phyloP scores from a whole-genome alignment of 2,329 filamentous ascomycete species.

The Scedosporium dehoogii region DNA sequence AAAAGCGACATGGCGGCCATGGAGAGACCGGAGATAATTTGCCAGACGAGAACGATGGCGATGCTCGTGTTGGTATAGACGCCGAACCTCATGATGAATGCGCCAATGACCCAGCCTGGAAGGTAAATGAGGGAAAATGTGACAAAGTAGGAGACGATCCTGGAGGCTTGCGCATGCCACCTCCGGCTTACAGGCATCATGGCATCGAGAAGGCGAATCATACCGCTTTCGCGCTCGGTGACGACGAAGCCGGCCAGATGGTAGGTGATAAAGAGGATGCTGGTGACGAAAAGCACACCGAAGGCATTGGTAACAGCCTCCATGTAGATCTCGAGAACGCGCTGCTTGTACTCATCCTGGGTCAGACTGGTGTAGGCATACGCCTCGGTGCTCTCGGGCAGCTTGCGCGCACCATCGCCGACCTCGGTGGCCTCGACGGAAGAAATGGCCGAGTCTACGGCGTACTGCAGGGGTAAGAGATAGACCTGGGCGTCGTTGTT shows the following conservation, averaged over 20 bases:
- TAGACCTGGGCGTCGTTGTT: conserved; percentile 72
- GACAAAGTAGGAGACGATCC: conserved; percentile 70
- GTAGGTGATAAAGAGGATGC: conserved; percentile 73
- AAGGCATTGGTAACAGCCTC: conserved; percentile 64
- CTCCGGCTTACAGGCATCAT: conserved; percentile 72
- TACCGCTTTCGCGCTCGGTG: conserved; percentile 74
- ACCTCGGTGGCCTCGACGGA: conserved; percentile 32
- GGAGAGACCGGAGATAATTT: conserved; percentile 66
- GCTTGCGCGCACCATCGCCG: conserved; percentile 15
- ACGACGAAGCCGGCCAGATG: conserved; percentile 82
- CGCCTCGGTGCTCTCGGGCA: conserved; percentile 45
- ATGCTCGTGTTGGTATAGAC: conserved; percentile 56
- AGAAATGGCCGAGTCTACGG: conserved; percentile 66
- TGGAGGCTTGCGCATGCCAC: conserved; percentile 69
- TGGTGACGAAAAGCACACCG: conserved; percentile 69
- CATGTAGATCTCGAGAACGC: conserved; percentile 55
- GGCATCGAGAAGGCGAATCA: conserved; percentile 79
- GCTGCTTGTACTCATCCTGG: conserved; percentile 51
- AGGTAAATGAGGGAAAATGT: conserved; percentile 72
- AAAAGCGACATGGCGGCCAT: conserved; percentile 74
- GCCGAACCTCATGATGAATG: conserved; percentile 49
- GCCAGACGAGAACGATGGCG: conserved; percentile 61
- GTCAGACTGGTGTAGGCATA: conserved; percentile 70
- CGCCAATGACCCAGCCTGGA: conserved; percentile 74
- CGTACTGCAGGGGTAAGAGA: conserved; percentile 66